Evolutionary conservation across 2,329 filamentous ascomycete species (phyloP), one percentile per base, ranked within the genome.

Genomic region (Pseudocercospora fuligena): DNA sequence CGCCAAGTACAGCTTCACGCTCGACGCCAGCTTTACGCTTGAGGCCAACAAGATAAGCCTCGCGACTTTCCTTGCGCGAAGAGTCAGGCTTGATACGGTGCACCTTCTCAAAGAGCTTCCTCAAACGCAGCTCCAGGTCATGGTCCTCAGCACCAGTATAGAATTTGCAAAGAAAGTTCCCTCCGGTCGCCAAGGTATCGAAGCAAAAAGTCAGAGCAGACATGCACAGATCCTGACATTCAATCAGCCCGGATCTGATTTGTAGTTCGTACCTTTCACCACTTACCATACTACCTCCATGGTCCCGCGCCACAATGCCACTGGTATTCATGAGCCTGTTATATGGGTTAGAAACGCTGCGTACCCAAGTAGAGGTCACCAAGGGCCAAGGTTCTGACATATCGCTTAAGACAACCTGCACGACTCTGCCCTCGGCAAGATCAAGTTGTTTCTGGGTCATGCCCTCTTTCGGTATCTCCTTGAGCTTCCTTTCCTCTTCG

Each of bases 301-400:
- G 95, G 80, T 99, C 95, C 71, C 89, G 88, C 77, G 97, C 95
- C 21, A 81, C 81, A 75, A 92, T 91, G 64, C 95, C 95, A 82
- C 92, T 97, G 74, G 94, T 97, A 81, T 99, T 99, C 93, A 97
- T 97, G 90, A 99, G 91, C 95, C 95, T 99, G 86, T 82, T 80
- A 89, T 96, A 95, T 71, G 93, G 93, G 88, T 95, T 91, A 94
- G 90, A 97, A 88, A 97, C 87, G 84, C 90, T 97, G 83, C 88
- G 93, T 84, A 91, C 90, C 83, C 88, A 90, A 83, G 92, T 93
- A 76, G 90, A 90, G 76, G 86, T 85, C 61, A 87, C 91, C 83
- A 92, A 91, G 75, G 89, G 85, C 93, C 93, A 97, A 90, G 95
- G 94, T 86, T 86, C 94, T 88, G 90, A 99, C 95, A 99, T 99